Evolutionary conservation across 192 early-diverging fungal genomes (phyloP), one percentile per base, ranked within the genome.

Genomic region (Lobulomyces angularis): DNA sequence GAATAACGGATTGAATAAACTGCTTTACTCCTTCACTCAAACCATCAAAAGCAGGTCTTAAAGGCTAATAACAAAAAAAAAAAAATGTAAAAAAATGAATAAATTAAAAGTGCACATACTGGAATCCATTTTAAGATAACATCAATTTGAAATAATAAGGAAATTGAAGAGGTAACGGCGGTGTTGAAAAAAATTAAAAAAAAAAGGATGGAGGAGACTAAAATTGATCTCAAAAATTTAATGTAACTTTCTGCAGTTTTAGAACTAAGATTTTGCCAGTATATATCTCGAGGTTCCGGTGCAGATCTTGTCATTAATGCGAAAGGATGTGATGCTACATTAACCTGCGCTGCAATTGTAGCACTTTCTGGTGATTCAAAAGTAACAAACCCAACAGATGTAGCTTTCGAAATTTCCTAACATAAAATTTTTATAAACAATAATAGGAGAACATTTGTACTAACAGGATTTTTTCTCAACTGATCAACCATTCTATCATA

Each of bases 341-440:
- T 46, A 18, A 53, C 49, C 46, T 73, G 70, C 21, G 68, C 50
- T 3, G 61, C 70, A 19, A 73, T 35, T 41, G 54, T 58, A 16
- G 70, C 70, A 36, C 52, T 56, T 35, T 64, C 56, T 5, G 70
- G 70, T 3, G 69, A 72, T 33, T 71, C 60, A 59, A 73, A 73
- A 3, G 70, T 67, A n/a, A 73, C 70, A 50, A 73, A 68, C 1
- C 55, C 70, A 1, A 68, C 56, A 21, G 58, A 35, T 17, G 68
- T 71, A 5, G 61, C 44, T 5, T 60, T 25, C 29, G 53, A 57
- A 2, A 34, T n/a, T n/a, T n/a, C n/a, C n/a, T n/a, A n/a, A n/a
- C n/a, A n/a, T n/a, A n/a, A n/a, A n/a, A n/a, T n/a, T n/a, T n/a
- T n/a, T n/a, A n/a, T n/a, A n/a, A n/a, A n/a, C n/a, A n/a, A n/a